A percentile compares a stretch with the other conserved stretches of the same genome.
Conservation (phyloP, 805 yeast species). For the Myxozyma geophila region DNA sequence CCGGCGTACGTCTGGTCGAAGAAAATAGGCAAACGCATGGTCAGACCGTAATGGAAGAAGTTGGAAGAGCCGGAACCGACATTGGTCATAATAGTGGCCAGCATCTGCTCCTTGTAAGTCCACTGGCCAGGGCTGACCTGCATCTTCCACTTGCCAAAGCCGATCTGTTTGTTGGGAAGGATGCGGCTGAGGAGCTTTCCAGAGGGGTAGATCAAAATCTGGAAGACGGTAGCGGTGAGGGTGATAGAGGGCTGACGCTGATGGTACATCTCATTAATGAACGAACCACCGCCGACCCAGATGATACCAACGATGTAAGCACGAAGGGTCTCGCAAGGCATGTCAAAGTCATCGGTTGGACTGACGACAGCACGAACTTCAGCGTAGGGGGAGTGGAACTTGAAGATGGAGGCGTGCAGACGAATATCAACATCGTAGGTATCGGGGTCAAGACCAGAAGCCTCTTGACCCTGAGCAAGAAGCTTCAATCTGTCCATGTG, state of each 20-base stretch:
- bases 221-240: conserved; percentile 57
- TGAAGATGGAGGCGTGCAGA: conserved; percentile 22
- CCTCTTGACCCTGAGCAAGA: conserved; percentile 18
- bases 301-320: conserved; percentile 56
- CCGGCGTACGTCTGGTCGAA: conserved; percentile 19
- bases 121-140: conserved; percentile 68
- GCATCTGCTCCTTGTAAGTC: conserved; percentile 67
- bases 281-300: conserved; percentile 61
- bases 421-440: conserved; percentile 21
- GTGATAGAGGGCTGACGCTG: conserved; percentile 59
- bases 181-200: conserved; percentile 54
- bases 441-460: conserved; percentile 12
- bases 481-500: conserved; percentile 45
- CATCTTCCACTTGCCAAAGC: conserved; percentile 53
- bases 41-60: conserved; percentile 56
- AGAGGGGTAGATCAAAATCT: conserved; percentile 62
- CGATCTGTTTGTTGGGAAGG: conserved; percentile 55
- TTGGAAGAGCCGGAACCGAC: conserved; percentile 21
- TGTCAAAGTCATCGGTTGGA: conserved; percentile 51
- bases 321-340: conserved; percentile 56
- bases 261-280: conserved; percentile 61
- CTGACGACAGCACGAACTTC: conserved; percentile 49
- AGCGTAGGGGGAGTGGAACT: conserved; percentile 47
- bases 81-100: conserved; percentile 52
- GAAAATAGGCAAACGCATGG: conserved; percentile 19